Conservation (phyloP, 371 early-diverging fungal genomes). For the Nematocida major region DNA sequence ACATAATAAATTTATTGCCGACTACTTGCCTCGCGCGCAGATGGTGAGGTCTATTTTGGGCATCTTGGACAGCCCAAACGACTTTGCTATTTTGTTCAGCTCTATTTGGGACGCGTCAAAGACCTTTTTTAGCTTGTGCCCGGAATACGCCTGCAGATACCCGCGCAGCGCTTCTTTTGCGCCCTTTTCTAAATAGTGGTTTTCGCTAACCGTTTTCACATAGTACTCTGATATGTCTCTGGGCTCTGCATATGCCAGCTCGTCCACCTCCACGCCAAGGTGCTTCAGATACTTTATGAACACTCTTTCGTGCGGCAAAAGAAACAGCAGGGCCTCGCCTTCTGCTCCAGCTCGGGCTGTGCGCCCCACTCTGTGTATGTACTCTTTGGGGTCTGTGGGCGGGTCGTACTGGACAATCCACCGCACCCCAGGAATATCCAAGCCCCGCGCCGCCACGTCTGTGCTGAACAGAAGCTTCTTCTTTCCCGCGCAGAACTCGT, state of each 20-base stretch:
- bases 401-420: slow-evolving; percentile 54
- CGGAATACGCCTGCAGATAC: slow-evolving; percentile 88
- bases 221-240: slow-evolving; percentile 23
- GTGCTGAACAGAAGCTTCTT: slow-evolving; percentile 47
- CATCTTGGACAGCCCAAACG: slow-evolving; percentile 87
- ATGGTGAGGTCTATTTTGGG: slow-evolving; percentile 67
- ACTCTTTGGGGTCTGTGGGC: slow-evolving; percentile 56
- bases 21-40: slow-evolving; percentile 14
- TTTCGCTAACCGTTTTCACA: slow-evolving; percentile 80
- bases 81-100: slow-evolving; percentile 77
- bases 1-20: not conserved
- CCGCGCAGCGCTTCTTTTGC: slow-evolving; percentile 91
- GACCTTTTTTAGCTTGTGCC: slow-evolving; percentile 82
- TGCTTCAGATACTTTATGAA: slow-evolving; percentile 47
- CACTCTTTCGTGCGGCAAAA: slow-evolving; percentile 35
- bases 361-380: slow-evolving; percentile 84
- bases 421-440: slow-evolving; percentile 35
- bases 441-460: slow-evolving; percentile 44
- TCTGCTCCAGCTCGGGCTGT: slow-evolving; percentile 68
- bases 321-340: slow-evolving; percentile 65
- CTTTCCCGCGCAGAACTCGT: slow-evolving; percentile 48
- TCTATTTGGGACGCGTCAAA: slow-evolving; percentile 83
- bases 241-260: not conserved
- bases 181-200: slow-evolving; percentile 90
- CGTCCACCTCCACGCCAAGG: slow-evolving; percentile 40